Evolutionary conservation across 1,284 basidiomycete species (phyloP).

Genomic region (Tilletia caries): DNA sequence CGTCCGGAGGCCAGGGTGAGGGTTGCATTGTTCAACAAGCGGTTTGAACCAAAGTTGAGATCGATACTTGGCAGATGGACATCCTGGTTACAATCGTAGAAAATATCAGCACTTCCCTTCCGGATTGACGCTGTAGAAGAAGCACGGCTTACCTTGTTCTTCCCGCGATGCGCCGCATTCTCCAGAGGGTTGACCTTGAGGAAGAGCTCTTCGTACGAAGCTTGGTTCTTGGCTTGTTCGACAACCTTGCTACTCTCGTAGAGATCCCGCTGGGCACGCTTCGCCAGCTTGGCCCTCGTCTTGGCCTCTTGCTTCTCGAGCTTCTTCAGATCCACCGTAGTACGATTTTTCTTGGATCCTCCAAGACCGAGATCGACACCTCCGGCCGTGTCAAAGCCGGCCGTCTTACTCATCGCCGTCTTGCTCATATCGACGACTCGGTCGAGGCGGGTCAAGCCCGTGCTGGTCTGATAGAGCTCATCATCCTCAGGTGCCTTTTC

Average conservation of each 20-base stretch:
- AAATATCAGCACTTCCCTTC: neutral
- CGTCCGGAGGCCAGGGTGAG: constrained; percentile 37
- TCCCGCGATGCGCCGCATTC: constrained; percentile 73
- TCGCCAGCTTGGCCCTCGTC: constrained; percentile 95
- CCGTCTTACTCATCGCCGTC: constrained; percentile 56
- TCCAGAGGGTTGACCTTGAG: constrained; percentile 98
- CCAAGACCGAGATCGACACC: constrained; percentile 75
- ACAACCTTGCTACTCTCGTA: constrained; percentile 95
- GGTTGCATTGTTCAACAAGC: constrained; percentile 70
- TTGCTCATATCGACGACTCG: constrained; percentile 93
- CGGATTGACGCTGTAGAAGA: neutral
- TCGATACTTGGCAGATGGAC: constrained; percentile 94
- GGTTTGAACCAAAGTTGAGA: constrained; percentile 68
- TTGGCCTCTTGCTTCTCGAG: constrained; percentile 98
- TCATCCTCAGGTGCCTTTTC: constrained; percentile 33
- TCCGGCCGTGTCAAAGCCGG: constrained; percentile 48
- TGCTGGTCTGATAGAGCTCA: constrained; percentile 54
- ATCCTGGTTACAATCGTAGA: constrained; percentile 61
- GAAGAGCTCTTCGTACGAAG: constrained; percentile 97
- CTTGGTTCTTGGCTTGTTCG: constrained; percentile 83
- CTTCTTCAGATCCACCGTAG: constrained; percentile 94
- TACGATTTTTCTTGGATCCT: constrained; percentile 88
- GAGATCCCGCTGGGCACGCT: constrained; percentile 73
- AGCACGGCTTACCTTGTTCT: constrained; percentile 36
- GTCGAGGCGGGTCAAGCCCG: constrained; percentile 70